phyloP scores from a whole-genome alignment of 2,329 filamentous ascomycete genomes.

The Pseudopyrenochaeta lycopersici region DNA sequence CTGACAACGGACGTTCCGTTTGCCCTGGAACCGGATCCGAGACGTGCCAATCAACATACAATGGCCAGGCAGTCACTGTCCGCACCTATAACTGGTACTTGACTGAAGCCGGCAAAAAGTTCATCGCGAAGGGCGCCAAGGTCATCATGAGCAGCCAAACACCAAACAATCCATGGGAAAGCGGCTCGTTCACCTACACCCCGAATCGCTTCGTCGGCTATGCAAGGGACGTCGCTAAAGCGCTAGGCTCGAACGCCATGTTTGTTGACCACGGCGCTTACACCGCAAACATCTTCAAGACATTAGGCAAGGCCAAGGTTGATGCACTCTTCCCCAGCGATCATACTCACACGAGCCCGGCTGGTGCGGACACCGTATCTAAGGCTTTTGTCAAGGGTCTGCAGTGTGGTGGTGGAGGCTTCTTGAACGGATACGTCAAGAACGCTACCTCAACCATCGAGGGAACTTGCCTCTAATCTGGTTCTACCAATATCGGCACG shows the following conservation, averaged over 20 bases:
- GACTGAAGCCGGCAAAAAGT: constrained; percentile 63
- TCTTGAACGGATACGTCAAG: constrained; percentile 52
- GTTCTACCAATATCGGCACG: not conserved
- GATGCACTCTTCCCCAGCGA: constrained; percentile 66
- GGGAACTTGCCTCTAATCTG: constrained; percentile 39
- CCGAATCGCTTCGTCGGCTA: constrained; percentile 65
- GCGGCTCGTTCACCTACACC: constrained; percentile 59
- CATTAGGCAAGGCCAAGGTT: constrained; percentile 60
- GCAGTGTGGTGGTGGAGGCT: constrained; percentile 57
- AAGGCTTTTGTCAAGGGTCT: constrained; percentile 68
- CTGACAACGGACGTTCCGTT: constrained; percentile 69
- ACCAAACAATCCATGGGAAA: constrained; percentile 71
- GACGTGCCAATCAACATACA: constrained; percentile 63
- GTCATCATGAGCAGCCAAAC: constrained; percentile 69
- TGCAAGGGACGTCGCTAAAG: constrained; percentile 55
- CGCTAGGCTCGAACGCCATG: constrained; percentile 54
- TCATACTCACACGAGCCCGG: constrained; percentile 69
- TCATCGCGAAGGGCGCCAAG: constrained; percentile 65
- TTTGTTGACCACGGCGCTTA: constrained; percentile 71
- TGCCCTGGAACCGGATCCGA: constrained; percentile 65
- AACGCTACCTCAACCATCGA: constrained; percentile 42
- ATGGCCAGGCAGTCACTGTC: constrained; percentile 64
- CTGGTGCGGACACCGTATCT: constrained; percentile 65
- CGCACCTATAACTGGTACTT: constrained; percentile 70
- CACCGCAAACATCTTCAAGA: constrained; percentile 62